phyloP scores from a whole-genome alignment of 1,139 yeast genomes.

The Suzukiozyma palmioleophila region DNA sequence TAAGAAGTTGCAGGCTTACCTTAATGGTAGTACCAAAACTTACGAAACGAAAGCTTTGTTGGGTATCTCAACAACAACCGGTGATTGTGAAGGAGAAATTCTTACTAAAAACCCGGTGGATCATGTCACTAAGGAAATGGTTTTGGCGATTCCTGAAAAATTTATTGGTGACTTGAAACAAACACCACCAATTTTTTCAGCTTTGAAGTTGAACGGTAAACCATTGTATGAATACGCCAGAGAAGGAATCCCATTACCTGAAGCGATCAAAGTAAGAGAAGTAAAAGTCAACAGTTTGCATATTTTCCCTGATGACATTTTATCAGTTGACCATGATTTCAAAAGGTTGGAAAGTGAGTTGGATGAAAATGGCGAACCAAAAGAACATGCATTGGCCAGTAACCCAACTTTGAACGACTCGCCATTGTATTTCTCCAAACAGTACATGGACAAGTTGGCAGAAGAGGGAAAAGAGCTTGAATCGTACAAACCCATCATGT shows the following conservation, averaged over 20 bases:
- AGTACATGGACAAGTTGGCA: constrained; percentile 41
- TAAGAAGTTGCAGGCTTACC: constrained; percentile 65
- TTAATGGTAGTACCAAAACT: constrained; percentile 67
- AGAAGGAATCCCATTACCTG: constrained; percentile 80
- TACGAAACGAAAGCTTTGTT: constrained; percentile 82
- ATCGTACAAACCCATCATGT: constrained; percentile 24
- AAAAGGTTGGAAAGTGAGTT: constrained; percentile 44
- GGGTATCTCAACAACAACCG: constrained; percentile 91
- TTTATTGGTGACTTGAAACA: constrained; percentile 79
- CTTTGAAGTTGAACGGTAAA: constrained; percentile 90
- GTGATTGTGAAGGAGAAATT: constrained; percentile 87
- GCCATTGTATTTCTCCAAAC: constrained; percentile 53
- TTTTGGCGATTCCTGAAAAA: constrained; percentile 49
- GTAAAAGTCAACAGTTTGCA: constrained; percentile 57
- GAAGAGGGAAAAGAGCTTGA: constrained; percentile 26
- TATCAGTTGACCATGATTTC: constrained; percentile 56
- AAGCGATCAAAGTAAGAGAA: constrained; percentile 70
- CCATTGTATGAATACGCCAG: constrained; percentile 94
- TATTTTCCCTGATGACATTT: constrained; percentile 48
- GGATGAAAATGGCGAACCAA: constrained; percentile 49
- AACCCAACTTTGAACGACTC: constrained; percentile 65
- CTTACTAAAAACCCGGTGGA: constrained; percentile 52
- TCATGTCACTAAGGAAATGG: constrained; percentile 54
- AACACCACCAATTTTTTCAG: constrained; percentile 94
- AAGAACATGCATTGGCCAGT: constrained; percentile 41